Conservation (phyloP, 192 early-diverging fungal species). For the Lunasporangiospora selenospora region DNA sequence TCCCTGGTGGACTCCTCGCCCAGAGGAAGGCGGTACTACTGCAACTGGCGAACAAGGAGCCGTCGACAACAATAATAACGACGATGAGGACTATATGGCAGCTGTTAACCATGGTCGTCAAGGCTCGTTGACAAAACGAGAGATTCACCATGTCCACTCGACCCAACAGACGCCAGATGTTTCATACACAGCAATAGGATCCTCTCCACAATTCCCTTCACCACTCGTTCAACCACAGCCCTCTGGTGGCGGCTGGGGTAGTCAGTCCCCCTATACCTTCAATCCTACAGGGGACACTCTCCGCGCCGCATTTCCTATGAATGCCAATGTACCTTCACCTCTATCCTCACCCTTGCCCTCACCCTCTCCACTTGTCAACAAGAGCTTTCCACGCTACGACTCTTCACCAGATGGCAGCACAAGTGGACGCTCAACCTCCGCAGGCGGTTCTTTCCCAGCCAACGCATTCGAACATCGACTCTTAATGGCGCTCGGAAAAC, state of each 20-base stretch:
- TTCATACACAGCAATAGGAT: conserved; percentile 16
- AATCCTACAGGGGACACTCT: conserved; percentile 24
- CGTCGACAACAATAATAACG: conserved; percentile 23
- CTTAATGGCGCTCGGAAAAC: conserved; percentile 48
- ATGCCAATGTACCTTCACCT: conserved; percentile 18
- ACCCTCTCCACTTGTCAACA: conserved; percentile 40
- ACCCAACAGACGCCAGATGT: conserved; percentile 9
- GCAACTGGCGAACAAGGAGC: conserved; percentile 5
- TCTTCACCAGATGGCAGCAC: neutral
- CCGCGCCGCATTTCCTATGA: conserved; percentile 43
- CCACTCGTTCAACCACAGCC: conserved; percentile 27
- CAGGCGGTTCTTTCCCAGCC: conserved; percentile 38
- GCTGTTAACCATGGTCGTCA: conserved; percentile 31
- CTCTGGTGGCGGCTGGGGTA: conserved; percentile 20
- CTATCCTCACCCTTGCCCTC: conserved; percentile 35
- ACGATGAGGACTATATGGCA: conserved; percentile 26
- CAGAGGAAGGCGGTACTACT: conserved; percentile 38
- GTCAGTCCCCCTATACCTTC: conserved; percentile 36
- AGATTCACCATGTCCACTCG: conserved; percentile 24
- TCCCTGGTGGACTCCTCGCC: conserved; percentile 61
- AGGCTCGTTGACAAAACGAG: conserved; percentile 34
- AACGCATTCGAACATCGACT: conserved; percentile 57
- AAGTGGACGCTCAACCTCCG: conserved; percentile 2
- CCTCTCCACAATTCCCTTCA: conserved; percentile 24
- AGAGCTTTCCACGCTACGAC: conserved; percentile 35